phyloP scores from a whole-genome alignment of 257 asterid species.

The Cynanchum wilfordii region DNA sequence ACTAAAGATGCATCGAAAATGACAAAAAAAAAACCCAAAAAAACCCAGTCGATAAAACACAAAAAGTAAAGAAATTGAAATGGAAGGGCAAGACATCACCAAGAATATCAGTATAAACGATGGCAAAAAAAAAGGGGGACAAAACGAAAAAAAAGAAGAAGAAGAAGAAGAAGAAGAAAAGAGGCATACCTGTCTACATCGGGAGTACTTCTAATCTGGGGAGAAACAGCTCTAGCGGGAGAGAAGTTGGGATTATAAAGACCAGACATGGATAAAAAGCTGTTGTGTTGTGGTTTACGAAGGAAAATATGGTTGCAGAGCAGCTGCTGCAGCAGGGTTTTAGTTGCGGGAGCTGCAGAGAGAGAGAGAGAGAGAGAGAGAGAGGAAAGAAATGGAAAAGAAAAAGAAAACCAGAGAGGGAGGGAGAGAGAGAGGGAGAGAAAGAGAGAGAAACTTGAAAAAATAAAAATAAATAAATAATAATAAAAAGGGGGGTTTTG shows the following conservation, averaged over 20 bases:
- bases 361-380: background rate
- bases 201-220: slow-evolving; percentile 61
- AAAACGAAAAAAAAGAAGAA: background rate
- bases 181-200: slow-evolving; percentile 72
- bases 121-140: too few relatives aligned
- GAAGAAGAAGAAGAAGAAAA: background rate
- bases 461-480: too few relatives aligned
- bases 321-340: slow-evolving; percentile 2
- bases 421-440: background rate
- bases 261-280: slow-evolving; percentile 48
- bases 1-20: slow-evolving; percentile 27
- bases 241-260: slow-evolving; percentile 75
- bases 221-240: slow-evolving; percentile 87
- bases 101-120: background rate
- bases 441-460: background rate
- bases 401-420: background rate
- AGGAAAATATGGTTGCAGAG: background rate
- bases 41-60: background rate
- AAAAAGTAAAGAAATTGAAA: background rate
- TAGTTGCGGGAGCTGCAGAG: background rate
- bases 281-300: background rate
- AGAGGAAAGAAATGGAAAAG: background rate
- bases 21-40: background rate
- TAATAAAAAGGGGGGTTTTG: slow-evolving; percentile 4
- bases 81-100: background rate